Percentiles rank a stretch among this genome's conserved stretches.
Conservation (phyloP, 192 early-diverging fungal genomes). For the Coemansia sp. region DNA sequence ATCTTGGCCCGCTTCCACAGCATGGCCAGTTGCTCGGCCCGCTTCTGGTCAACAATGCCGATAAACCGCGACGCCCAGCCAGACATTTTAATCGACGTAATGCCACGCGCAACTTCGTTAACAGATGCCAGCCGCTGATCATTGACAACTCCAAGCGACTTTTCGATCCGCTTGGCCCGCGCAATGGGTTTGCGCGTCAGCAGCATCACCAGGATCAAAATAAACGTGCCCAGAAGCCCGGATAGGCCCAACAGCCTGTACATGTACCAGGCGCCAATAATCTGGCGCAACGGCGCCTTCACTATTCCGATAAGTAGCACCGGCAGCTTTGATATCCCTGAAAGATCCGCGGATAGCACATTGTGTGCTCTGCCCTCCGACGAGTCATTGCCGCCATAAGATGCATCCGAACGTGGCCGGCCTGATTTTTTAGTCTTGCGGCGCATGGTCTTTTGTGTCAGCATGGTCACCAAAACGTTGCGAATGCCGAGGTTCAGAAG, state of each 20-base stretch:
- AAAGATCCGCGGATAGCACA: conserved; percentile 62
- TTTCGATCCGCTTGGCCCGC: conserved; percentile 53
- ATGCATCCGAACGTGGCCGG: conserved; percentile 10
- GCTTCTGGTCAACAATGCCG: conserved; percentile 60
- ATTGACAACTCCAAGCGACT: conserved; percentile 51
- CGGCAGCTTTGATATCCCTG: conserved; percentile 52
- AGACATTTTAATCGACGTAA: conserved; percentile 87
- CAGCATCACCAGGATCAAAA: conserved; percentile 58
- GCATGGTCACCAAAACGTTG: conserved; percentile 55
- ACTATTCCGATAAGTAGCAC: conserved; percentile 47
- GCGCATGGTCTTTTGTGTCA: conserved; percentile 59
- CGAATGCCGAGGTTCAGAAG: conserved; percentile 55
- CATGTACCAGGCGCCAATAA: conserved; percentile 64
- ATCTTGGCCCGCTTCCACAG: conserved; percentile 43
- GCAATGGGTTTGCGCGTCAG: conserved; percentile 50
- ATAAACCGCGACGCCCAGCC: conserved; percentile 77
- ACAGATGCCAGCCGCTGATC: conserved; percentile 73
- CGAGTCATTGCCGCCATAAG: conserved; percentile 6
- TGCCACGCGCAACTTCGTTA: conserved; percentile 79
- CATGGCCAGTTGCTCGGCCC: conserved; percentile 55
- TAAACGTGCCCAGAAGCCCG: conserved; percentile 68
- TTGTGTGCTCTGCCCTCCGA: conserved; percentile 63
- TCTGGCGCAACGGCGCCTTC: conserved; percentile 55
- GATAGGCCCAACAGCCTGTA: conserved; percentile 72
- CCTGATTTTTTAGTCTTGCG: conserved; percentile 2